phyloP scores from a whole-genome alignment of 2,329 filamentous ascomycete genomes.

The Penicillium brevicompactum region DNA sequence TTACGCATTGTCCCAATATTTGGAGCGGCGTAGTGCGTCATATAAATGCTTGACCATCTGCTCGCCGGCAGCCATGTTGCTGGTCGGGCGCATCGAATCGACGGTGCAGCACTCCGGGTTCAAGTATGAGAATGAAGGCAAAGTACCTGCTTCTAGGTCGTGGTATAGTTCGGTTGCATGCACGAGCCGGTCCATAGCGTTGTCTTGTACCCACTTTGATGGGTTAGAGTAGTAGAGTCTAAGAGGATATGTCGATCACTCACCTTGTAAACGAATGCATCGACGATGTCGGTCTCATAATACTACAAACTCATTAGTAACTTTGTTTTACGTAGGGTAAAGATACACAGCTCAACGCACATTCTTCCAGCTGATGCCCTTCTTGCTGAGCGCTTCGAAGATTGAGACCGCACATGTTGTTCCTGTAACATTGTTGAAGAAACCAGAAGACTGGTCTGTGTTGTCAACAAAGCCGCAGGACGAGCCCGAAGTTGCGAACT shows the following conservation, averaged over 20 bases:
- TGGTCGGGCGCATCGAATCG: slow-evolving; percentile 44
- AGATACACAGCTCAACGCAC: slow-evolving; percentile 12
- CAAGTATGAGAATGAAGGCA: slow-evolving; percentile 68
- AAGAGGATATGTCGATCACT: not conserved
- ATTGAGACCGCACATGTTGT: slow-evolving; percentile 39
- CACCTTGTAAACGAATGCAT: slow-evolving; percentile 40
- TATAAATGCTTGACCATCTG: slow-evolving; percentile 46
- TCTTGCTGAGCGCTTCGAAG: slow-evolving; percentile 40
- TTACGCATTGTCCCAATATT: slow-evolving; percentile 42
- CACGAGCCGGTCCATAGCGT: slow-evolving; percentile 36
- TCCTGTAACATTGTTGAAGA: slow-evolving; percentile 38
- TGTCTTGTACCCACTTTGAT: slow-evolving; percentile 40
- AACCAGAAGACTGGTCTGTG: slow-evolving; percentile 34
- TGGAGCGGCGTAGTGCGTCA: slow-evolving; percentile 43
- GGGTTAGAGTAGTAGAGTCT: not conserved
- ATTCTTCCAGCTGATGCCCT: slow-evolving; percentile 43
- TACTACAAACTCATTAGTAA: slow-evolving; percentile 29
- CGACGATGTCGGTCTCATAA: slow-evolving; percentile 41
- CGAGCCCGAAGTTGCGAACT: slow-evolving; percentile 43
- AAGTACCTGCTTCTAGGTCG: slow-evolving; percentile 63
- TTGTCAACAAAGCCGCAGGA: slow-evolving; percentile 38
- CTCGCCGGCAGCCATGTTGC: slow-evolving; percentile 41
- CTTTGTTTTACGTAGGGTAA: not conserved
- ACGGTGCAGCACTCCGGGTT: slow-evolving; percentile 45
- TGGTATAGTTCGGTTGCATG: slow-evolving; percentile 57